These are phyloP conservation scores for Leccinum sublutescens DNA, from an alignment of 768 basidiomycete genomes.

Conservation along the genomic window DNA sequence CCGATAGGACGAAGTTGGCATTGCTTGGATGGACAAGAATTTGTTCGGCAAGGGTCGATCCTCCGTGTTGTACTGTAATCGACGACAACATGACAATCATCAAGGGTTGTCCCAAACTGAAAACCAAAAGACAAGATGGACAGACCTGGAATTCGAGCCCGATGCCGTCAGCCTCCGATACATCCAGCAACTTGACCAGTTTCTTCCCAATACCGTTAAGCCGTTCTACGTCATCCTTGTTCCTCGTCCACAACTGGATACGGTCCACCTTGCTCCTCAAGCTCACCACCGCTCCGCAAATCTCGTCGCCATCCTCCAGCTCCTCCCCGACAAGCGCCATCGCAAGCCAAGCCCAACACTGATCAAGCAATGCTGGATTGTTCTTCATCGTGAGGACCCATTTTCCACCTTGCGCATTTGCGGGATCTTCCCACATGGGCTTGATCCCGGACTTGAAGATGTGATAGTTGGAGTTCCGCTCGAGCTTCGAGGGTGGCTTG, in stretches of 20 bases:
- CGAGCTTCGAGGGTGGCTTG: constrained; percentile 84
- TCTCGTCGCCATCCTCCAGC: constrained; percentile 66
- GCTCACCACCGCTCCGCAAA: constrained; percentile 87
- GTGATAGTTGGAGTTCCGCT: constrained; percentile 91
- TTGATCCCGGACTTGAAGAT: constrained; percentile 94
- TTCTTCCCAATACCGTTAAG: constrained; percentile 83
- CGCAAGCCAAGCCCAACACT: constrained; percentile 86
- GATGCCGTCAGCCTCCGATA: constrained; percentile 81
- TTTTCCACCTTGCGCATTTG: constrained; percentile 90
- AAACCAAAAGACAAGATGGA: constrained; percentile 32
- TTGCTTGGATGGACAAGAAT: constrained; percentile 75
- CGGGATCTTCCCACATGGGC: constrained; percentile 96
- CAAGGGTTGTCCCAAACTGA: background rate
- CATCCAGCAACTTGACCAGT: constrained; percentile 77
- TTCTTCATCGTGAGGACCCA: constrained; percentile 95
- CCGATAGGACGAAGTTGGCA: constrained; percentile 66
- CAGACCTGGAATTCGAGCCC: constrained; percentile 88
- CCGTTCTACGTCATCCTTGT: constrained; percentile 81
- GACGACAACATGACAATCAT: background rate
- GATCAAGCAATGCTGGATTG: constrained; percentile 73
- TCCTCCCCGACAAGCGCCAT: constrained; percentile 81
- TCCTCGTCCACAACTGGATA: constrained; percentile 89
- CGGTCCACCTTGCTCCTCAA: constrained; percentile 83
- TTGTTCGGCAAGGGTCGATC: constrained; percentile 79
- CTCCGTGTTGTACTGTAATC: constrained; percentile 75